A percentile compares a stretch with the other conserved stretches of the same genome.
Evolutionary conservation across 2,329 filamentous ascomycete species (phyloP).

Genomic region (Coniella lustricola): DNA sequence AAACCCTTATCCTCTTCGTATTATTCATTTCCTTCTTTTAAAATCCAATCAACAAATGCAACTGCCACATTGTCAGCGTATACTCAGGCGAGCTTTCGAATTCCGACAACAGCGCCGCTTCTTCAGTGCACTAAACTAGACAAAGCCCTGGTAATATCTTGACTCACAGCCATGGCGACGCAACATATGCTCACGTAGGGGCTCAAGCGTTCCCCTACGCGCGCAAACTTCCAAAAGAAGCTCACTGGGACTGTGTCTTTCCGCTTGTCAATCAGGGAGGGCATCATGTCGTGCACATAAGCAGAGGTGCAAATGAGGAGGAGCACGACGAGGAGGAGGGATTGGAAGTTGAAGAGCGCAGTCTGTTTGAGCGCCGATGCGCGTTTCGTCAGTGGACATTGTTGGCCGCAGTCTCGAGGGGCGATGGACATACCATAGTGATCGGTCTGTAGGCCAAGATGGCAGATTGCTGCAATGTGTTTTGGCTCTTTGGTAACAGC

Average conservation of each 20-base stretch:
- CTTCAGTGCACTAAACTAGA: background rate
- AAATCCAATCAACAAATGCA: slow-evolving; percentile 14
- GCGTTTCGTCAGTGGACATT: slow-evolving; percentile 10
- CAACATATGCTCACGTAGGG: slow-evolving; percentile 95
- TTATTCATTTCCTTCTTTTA: background rate
- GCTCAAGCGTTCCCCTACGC: slow-evolving; percentile 86
- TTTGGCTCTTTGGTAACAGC: background rate
- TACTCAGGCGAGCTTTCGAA: too few relatives aligned
- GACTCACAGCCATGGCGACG: slow-evolving; percentile 79
- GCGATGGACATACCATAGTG: slow-evolving; percentile 21
- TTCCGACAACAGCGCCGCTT: background rate
- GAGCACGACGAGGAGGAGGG: slow-evolving; percentile 86
- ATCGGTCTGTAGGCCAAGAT: background rate
- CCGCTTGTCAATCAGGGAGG: slow-evolving; percentile 83
- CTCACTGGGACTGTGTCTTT: slow-evolving; percentile 66
- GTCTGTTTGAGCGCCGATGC: slow-evolving; percentile 58
- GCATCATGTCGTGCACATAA: slow-evolving; percentile 86
- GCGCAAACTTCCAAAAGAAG: slow-evolving; percentile 92
- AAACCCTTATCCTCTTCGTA: too few relatives aligned
- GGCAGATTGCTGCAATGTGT: background rate
- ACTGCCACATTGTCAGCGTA: slow-evolving; percentile 1
- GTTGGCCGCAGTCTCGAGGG: background rate
- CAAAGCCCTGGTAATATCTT: too few relatives aligned
- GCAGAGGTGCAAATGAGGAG: slow-evolving; percentile 94
- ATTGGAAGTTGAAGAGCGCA: slow-evolving; percentile 98